Evolutionary conservation across 352 stramenopile species (phyloP), one percentile per base, ranked within the genome.

Genomic region (Phytopythium aichiense): DNA sequence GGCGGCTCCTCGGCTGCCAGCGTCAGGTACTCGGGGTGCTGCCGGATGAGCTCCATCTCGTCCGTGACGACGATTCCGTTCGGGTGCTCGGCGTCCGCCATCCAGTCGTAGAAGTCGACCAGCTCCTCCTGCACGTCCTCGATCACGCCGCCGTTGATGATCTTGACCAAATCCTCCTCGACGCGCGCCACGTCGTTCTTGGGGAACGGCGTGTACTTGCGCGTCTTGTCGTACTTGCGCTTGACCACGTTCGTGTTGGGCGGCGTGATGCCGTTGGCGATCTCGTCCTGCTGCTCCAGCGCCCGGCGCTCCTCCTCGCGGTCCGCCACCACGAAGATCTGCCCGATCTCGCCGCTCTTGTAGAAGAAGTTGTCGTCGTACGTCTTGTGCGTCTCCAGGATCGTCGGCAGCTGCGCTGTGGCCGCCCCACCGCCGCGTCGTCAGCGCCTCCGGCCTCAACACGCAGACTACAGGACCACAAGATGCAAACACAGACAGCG

Each of bases 291-390:
- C 38, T 76, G 56, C 67, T 94, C 84, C 33, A 92, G 67, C 50
- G 70, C 58, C 64, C 86, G 74, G 43, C 67, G 71, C 49, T 94
- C 83, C 4, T 95, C 86, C 40, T 90, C 73, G 40, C 85, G 89
- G 23, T 93, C 86, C 5, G 81, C 82, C 33, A 95, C 86, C 31
- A 95, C 75, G 38, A 95, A 92, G 35, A 92, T 91, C 85, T 94
- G 87, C 56, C 87, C 87, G 42, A 95, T 93, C 60, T 95, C 87
- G 43, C 84, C 83, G 50, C 84, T 93, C 58, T 95, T 95, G 75
- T 95, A 95, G 43, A 94, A 91, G 38, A 94, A 87, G 40, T 91
- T 92, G 63, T 94, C 84, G 50, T 95, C 87, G 58, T 95, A 95
- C 18, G 87, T 95, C 69, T 95, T 95, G 76, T 95, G 87, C 4